Evolutionary conservation across 2,329 filamentous ascomycete genomes (phyloP), one percentile per base, ranked within the genome.

Genomic region (Sclerotinia subarctica): DNA sequence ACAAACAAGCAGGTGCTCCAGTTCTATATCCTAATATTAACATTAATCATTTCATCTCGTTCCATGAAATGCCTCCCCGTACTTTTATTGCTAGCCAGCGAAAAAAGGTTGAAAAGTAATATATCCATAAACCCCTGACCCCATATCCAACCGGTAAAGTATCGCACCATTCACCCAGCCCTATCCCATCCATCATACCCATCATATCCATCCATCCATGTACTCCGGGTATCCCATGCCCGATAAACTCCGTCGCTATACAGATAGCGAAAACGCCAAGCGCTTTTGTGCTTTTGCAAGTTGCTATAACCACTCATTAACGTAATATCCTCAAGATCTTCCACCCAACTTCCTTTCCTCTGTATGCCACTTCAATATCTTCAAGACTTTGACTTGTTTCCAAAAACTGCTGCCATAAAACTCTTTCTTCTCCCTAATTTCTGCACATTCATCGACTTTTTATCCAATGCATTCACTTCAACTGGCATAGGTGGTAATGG

Each of bases 351-450:
- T 52, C 24, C 42, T 29, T 26, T 54, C 26, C 24, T 32, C 13
- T 10, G 5, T 38, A 38, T 62, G 26, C 38, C 42, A 44, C n/a
- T 8, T 4, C 26, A 11, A 8, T 29, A 29, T 46, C 26, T 52
- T 44, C 52, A 56, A 65, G 46, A 65, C 56, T 65, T 65, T 63
- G 56, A 63, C 53, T 64, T 65, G 49, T 69, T 77, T 17, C 79
- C 77, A 73, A 84, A 83, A 13, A 84, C 72, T 4, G 76, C 77
- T 4, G 81, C 78, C 46, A 84, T 80, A 56, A 84, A 83, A 71
- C 82, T 84, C 74, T 80, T 84, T 70, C 79, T 80, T 60, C 78
- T 76, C 44, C 76, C 79, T 42, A 82, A 73, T 52, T 74, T 77
- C 68, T 74, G 74, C 7, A 63, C 71, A 67, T 73, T 74, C 46